Percentiles rank a stretch among this genome's conserved stretches.
phyloP scores from a whole-genome alignment of 805 yeast genomes.

The Brettanomyces sp. region DNA sequence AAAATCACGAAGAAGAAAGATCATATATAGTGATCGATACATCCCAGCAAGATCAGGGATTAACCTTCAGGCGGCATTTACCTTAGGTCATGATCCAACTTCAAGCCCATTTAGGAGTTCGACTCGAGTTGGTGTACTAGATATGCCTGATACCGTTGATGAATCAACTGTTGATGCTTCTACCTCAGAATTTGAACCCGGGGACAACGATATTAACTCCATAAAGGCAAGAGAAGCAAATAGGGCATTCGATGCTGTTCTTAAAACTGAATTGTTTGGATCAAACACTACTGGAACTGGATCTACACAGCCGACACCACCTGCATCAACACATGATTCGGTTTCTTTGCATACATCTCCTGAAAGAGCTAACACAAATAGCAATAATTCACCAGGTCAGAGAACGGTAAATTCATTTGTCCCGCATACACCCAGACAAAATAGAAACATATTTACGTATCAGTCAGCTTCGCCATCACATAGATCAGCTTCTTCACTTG shows the following conservation, averaged over 20 bases:
- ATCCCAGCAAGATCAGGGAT: slow-evolving; percentile 84
- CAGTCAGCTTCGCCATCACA: slow-evolving; percentile 60
- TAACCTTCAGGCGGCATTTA: slow-evolving; percentile 79
- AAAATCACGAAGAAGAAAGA: slow-evolving; percentile 38
- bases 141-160: neutral
- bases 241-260: slow-evolving; percentile 73
- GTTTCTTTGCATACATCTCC: slow-evolving; percentile 17
- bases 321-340: slow-evolving; percentile 2
- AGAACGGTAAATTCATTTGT: slow-evolving; percentile 2
- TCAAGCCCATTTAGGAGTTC: neutral
- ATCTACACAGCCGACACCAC: slow-evolving; percentile 4
- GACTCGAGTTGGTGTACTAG: too few species aligned
- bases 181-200: neutral
- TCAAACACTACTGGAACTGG: slow-evolving; percentile 52
- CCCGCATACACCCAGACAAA: slow-evolving; percentile 23
- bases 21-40: slow-evolving; percentile 71
- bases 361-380: slow-evolving; percentile 15
- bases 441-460: slow-evolving; percentile 61
- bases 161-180: neutral
- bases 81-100: slow-evolving; percentile 26
- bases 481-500: slow-evolving; percentile 50
- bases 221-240: slow-evolving; percentile 76
- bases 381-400: neutral
- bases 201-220: slow-evolving; percentile 46
- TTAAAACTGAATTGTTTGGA: slow-evolving; percentile 88